A percentile compares a stretch with the other conserved stretches of the same genome.
Conservation (phyloP, 768 basidiomycete genomes). For the Hygrocybe punicea region DNA sequence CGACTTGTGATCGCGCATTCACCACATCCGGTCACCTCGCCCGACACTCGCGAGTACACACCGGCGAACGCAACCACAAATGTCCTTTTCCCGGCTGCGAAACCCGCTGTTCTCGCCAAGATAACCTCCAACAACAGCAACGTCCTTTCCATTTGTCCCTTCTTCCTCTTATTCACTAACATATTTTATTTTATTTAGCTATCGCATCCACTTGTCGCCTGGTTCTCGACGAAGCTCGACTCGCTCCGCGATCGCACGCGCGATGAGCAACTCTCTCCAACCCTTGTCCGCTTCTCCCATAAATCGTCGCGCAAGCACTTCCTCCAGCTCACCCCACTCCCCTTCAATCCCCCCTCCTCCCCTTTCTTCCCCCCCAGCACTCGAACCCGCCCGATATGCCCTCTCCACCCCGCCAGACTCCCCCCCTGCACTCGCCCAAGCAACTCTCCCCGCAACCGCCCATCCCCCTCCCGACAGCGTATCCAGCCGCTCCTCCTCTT, state of each 20-base stretch:
- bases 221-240: constrained; percentile 69
- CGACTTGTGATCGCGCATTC: constrained; percentile 72
- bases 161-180: neutral
- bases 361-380: constrained; percentile 40
- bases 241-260: constrained; percentile 54
- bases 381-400: constrained; percentile 43
- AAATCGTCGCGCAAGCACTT: constrained; percentile 27
- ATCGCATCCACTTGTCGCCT: constrained; percentile 78
- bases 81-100: constrained; percentile 96
- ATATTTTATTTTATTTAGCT: no score
- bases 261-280: constrained; percentile 23
- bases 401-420: constrained; percentile 51
- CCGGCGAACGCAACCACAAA: constrained; percentile 87
- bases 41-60: constrained; percentile 85
- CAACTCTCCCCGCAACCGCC: constrained; percentile 45
- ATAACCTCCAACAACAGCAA: constrained; percentile 74
- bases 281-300: constrained; percentile 13
- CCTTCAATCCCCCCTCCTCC: constrained; percentile 32
- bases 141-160: constrained; percentile 30
- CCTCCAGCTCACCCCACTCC: constrained; percentile 26
- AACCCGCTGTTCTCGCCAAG: constrained; percentile 84
- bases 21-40: constrained; percentile 89
- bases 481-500: constrained; percentile 45
- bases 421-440: constrained; percentile 52
- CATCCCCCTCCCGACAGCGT: constrained; percentile 31